phyloP scores from a whole-genome alignment of 2,329 filamentous ascomycete species.

The Phaeosphaeriaceae sp. region DNA sequence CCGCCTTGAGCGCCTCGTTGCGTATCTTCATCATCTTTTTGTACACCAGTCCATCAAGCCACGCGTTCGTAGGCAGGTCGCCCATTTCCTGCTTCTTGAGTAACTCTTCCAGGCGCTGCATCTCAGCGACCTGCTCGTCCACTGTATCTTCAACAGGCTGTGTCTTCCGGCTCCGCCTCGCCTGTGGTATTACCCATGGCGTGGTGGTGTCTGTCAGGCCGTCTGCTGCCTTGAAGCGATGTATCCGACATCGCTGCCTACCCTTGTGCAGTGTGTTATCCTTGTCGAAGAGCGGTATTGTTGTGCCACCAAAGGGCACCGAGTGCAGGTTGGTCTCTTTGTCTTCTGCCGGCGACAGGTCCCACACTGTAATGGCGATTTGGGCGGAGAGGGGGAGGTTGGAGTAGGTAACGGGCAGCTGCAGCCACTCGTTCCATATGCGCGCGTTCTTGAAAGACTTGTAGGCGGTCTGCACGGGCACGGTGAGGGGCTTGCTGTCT shows the following conservation, averaged over 20 bases:
- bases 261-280: slow-evolving; percentile 93
- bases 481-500: slow-evolving; percentile 91
- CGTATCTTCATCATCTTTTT: slow-evolving; percentile 79
- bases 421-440: slow-evolving; percentile 96
- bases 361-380: slow-evolving; percentile 94
- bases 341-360: slow-evolving; percentile 81
- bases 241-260: slow-evolving; percentile 86
- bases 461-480: slow-evolving; percentile 91
- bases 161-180: slow-evolving; percentile 58
- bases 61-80: slow-evolving; percentile 89
- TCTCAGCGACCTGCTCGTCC: slow-evolving; percentile 78
- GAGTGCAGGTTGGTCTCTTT: slow-evolving; percentile 75
- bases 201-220: slow-evolving; percentile 82
- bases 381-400: slow-evolving; percentile 81
- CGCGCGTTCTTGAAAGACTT: slow-evolving; percentile 79
- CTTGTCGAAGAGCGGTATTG: slow-evolving; percentile 87
- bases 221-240: slow-evolving; percentile 83
- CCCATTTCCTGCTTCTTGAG: slow-evolving; percentile 99
- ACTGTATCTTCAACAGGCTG: slow-evolving; percentile 55
- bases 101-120: slow-evolving; percentile 85
- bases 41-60: slow-evolving; percentile 95
- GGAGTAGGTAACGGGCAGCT: slow-evolving; percentile 83
- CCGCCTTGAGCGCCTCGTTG: slow-evolving; percentile 48
- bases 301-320: slow-evolving; percentile 93
- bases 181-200: slow-evolving; percentile 68